A percentile compares a stretch with the other conserved stretches of the same genome.
phyloP scores from a whole-genome alignment of 495 filamentous ascomycete genomes.

The Aspergillus olivimuriae region DNA sequence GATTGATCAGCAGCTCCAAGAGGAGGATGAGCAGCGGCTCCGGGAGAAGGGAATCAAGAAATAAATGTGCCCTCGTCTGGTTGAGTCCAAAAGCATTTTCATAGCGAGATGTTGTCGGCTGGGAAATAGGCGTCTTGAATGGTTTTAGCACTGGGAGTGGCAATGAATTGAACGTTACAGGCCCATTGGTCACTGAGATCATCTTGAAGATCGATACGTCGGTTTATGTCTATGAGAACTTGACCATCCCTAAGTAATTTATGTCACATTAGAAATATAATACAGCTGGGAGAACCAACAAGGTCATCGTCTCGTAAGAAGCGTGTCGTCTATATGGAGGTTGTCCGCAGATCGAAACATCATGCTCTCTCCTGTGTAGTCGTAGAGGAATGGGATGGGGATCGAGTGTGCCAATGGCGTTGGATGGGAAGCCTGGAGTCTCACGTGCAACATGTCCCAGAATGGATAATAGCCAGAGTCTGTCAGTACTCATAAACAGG shows the following conservation, averaged over 20 bases:
- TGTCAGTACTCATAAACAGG: no score
- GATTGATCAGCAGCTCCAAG: slow-evolving; percentile 63
- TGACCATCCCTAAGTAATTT: neutral
- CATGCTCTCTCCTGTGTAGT: neutral
- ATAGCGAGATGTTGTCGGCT: neutral
- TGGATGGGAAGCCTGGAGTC: neutral
- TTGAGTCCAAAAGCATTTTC: neutral
- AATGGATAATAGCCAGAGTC: neutral
- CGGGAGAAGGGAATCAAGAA: slow-evolving; percentile 55
- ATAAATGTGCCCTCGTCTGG: slow-evolving; percentile 12
- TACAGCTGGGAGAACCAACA: slow-evolving; percentile 1
- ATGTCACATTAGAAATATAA: slow-evolving; percentile 2
- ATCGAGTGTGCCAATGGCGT: neutral
- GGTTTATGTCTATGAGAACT: neutral
- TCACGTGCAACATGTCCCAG: neutral
- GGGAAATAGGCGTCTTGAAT: neutral
- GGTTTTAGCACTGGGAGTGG: no score
- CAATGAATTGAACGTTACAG: no score
- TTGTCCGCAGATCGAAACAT: no score
- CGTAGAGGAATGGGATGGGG: no score
- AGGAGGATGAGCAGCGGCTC: slow-evolving; percentile 61
- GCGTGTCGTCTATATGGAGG: neutral
- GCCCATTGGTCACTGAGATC: no score
- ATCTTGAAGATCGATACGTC: neutral
- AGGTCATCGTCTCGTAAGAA: slow-evolving; percentile 14